Evolutionary conservation across 2,329 filamentous ascomycete species (phyloP).

Genomic region (Cercospora berteroae): DNA sequence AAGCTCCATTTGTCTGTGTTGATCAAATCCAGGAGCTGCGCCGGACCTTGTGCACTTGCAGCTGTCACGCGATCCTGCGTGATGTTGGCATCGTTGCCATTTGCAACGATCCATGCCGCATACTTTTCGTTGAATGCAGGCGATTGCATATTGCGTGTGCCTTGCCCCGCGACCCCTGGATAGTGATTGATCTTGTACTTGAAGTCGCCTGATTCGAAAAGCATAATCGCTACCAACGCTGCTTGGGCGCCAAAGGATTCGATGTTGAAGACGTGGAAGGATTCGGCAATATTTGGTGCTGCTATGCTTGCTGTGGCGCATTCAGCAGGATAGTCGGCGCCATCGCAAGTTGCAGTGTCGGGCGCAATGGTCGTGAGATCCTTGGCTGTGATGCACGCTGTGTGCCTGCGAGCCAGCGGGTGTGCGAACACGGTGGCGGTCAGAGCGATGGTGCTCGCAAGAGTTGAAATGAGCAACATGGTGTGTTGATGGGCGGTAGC

Average conservation of each 20-base stretch:
- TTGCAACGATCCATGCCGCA: constrained; percentile 47
- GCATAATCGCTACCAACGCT: constrained; percentile 67
- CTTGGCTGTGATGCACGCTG: constrained; percentile 35
- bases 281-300: constrained; percentile 55
- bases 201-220: constrained; percentile 67
- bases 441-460: constrained; percentile 7
- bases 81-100: constrained; percentile 31
- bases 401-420: constrained; percentile 4
- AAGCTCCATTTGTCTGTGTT: constrained; percentile 52
- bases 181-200: constrained; percentile 68
- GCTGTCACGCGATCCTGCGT: constrained; percentile 10
- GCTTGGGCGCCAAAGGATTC: constrained; percentile 60
- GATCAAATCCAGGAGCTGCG: constrained; percentile 53
- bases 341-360: constrained; percentile 53
- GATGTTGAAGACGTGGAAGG: constrained; percentile 60
- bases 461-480: constrained; percentile 6
- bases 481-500: not conserved
- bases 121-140: constrained; percentile 57
- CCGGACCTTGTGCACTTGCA: constrained; percentile 38
- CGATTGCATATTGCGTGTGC: constrained; percentile 67
- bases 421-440: not conserved
- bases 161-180: constrained; percentile 64
- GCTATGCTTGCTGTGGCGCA: constrained; percentile 66
- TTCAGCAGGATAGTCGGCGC: constrained; percentile 50
- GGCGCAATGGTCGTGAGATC: constrained; percentile 59